Evolutionary conservation across 192 early-diverging fungal species (phyloP).

Genomic region (Coemansia sp.): DNA sequence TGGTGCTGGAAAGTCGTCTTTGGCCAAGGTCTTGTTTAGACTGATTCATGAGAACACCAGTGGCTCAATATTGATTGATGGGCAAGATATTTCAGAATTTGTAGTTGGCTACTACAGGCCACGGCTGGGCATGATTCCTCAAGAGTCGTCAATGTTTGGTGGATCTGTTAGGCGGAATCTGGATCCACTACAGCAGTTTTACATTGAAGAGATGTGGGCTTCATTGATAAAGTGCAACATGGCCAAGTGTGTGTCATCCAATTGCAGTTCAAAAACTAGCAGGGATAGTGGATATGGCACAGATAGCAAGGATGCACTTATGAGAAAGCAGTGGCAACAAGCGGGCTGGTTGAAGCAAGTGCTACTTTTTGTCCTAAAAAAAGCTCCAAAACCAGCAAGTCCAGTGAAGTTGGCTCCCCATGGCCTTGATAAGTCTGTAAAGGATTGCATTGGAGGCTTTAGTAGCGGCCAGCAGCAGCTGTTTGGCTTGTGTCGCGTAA

Average conservation of each 20-base stretch:
- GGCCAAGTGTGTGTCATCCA: background rate
- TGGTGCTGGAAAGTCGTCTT: conserved; percentile 64
- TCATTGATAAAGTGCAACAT: conserved; percentile 21
- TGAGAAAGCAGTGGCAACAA: conserved; percentile 3
- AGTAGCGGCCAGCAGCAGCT: conserved; percentile 62
- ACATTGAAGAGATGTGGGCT: conserved; percentile 23
- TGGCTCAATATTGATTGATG: conserved; percentile 71
- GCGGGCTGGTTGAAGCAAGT: conserved; percentile 7
- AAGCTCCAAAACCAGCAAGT: background rate
- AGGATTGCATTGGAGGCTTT: conserved; percentile 4
- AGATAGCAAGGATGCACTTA: background rate
- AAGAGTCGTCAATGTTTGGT: conserved; percentile 64
- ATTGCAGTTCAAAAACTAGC: background rate
- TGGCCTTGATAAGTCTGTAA: background rate
- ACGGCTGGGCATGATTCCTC: conserved; percentile 55
- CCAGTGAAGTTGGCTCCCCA: background rate
- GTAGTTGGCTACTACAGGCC: conserved; percentile 63
- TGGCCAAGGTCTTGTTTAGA: conserved; percentile 59
- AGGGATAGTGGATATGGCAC: background rate
- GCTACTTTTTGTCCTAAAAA: background rate
- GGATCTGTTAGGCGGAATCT: conserved; percentile 65
- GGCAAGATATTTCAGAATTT: conserved; percentile 67
- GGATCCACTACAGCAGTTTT: conserved; percentile 57
- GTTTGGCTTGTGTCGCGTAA: conserved; percentile 61
- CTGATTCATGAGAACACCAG: conserved; percentile 58